Conservation (phyloP, 805 yeast species). For the Diddensiella santjacobensis region DNA sequence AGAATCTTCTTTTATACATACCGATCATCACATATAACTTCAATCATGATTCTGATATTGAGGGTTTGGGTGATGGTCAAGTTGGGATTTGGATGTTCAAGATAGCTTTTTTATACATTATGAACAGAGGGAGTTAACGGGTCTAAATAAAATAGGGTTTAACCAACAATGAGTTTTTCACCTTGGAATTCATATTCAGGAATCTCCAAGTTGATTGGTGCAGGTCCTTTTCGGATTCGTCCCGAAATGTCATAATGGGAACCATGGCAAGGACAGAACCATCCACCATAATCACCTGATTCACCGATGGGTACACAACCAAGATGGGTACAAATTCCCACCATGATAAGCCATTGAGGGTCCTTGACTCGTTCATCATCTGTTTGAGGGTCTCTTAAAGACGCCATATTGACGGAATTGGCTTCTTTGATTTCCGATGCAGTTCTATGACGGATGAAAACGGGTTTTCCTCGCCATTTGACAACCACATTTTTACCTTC, state of each 20-base stretch:
- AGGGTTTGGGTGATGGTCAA: no score
- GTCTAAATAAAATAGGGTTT: constrained; percentile 27
- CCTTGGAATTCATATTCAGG: constrained; percentile 82
- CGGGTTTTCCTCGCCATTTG: constrained; percentile 99
- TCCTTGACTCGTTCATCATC: constrained; percentile 92
- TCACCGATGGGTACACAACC: constrained; percentile 99
- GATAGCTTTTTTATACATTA: background rate
- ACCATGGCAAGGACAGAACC: constrained; percentile 99
- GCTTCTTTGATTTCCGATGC: constrained; percentile 92
- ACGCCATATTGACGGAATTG: constrained; percentile 66
- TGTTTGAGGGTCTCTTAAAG: constrained; percentile 89
- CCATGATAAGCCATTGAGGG: constrained; percentile 98
- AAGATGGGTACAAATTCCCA: constrained; percentile 99
- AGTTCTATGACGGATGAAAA: constrained; percentile 98
- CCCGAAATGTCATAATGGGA: constrained; percentile 99
- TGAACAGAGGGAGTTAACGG: background rate
- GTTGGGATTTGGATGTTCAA: no score
- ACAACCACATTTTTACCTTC: constrained; percentile 97
- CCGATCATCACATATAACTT: constrained; percentile 68
- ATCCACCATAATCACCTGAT: constrained; percentile 99
- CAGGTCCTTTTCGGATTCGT: constrained; percentile 99
- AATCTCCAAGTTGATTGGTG: constrained; percentile 96
- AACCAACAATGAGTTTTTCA: constrained; percentile 86
- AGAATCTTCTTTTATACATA: constrained; percentile 27
- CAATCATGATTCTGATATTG: constrained; percentile 53